phyloP scores from a whole-genome alignment of 2,329 filamentous ascomycete genomes.

The Colletotrichum gloeosporioides region DNA sequence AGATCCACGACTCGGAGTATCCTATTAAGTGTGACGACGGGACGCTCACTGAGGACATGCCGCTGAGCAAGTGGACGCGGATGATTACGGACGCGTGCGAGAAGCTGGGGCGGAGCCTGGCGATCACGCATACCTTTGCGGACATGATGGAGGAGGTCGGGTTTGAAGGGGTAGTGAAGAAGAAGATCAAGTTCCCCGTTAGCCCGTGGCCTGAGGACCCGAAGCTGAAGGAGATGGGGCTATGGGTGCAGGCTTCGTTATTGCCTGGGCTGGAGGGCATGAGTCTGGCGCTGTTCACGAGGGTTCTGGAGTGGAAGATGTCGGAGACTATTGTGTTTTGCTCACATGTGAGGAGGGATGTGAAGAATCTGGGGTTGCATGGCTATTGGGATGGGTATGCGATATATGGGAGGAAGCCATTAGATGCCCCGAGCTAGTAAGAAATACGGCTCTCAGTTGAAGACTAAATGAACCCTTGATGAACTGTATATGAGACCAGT shows the following conservation, averaged over 20 bases:
- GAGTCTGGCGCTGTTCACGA: conserved; percentile 28
- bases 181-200: conserved; percentile 37
- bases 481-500: not conserved
- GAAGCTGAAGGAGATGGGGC: conserved; percentile 44
- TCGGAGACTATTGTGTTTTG: conserved; percentile 29
- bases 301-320: conserved; percentile 25
- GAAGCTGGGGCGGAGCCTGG: not conserved
- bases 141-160: conserved; percentile 27
- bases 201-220: conserved; percentile 47
- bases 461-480: not conserved
- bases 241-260: conserved; percentile 25
- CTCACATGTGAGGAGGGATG: conserved; percentile 26
- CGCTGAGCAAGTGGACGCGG: conserved; percentile 42
- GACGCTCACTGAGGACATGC: conserved; percentile 24
- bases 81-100: conserved; percentile 38
- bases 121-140: conserved; percentile 22
- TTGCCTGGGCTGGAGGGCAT: conserved; percentile 25
- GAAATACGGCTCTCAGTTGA: not conserved
- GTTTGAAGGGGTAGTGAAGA: conserved; percentile 32
- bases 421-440: not conserved
- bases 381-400: conserved; percentile 27
- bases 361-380: conserved; percentile 30
- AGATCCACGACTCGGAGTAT: conserved; percentile 40
- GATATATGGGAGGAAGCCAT: conserved; percentile 11
- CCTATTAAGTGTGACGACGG: conserved; percentile 33